Conservation (phyloP, 768 basidiomycete species). For the Mycena epipterygia region DNA sequence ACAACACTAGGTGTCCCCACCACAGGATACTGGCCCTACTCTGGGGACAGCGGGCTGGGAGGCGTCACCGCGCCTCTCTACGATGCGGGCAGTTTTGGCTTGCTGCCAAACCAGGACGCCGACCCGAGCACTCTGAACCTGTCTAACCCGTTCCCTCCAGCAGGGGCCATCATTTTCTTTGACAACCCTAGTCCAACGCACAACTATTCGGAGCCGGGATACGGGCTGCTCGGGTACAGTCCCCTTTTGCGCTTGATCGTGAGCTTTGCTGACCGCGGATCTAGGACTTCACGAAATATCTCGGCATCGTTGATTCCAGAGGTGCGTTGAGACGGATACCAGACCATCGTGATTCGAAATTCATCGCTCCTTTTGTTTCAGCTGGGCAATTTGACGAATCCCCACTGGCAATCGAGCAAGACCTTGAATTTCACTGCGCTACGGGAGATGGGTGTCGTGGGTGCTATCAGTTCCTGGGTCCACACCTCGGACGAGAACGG, state of each 20-base stretch:
- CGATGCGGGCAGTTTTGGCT: conserved; percentile 44
- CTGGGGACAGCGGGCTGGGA: conserved; percentile 41
- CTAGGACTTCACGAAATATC: conserved; percentile 43
- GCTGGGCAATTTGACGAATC: conserved; percentile 48
- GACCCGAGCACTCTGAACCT: conserved; percentile 42
- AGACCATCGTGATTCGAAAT: background rate
- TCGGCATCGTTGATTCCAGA: conserved; percentile 42
- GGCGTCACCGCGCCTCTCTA: conserved; percentile 45
- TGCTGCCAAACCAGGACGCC: conserved; percentile 35
- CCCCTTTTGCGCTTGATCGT: background rate
- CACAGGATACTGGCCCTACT: conserved; percentile 50
- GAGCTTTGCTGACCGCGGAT: too few species aligned
- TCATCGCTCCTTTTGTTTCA: background rate
- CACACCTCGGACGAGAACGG: conserved; percentile 46
- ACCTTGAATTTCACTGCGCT: conserved; percentile 42
- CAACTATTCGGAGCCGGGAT: conserved; percentile 47
- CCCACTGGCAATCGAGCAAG: conserved; percentile 49
- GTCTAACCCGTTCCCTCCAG: conserved; percentile 34
- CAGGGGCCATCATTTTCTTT: conserved; percentile 44
- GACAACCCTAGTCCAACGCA: conserved; percentile 49
- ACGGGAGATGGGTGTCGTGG: conserved; percentile 40
- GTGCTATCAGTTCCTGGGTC: conserved; percentile 45
- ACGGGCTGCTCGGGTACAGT: conserved; percentile 43
- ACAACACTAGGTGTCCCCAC: conserved; percentile 45
- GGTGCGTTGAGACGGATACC: conserved; percentile 27